phyloP scores from a whole-genome alignment of 192 early-diverging fungal species.

The Coemansia sp. region DNA sequence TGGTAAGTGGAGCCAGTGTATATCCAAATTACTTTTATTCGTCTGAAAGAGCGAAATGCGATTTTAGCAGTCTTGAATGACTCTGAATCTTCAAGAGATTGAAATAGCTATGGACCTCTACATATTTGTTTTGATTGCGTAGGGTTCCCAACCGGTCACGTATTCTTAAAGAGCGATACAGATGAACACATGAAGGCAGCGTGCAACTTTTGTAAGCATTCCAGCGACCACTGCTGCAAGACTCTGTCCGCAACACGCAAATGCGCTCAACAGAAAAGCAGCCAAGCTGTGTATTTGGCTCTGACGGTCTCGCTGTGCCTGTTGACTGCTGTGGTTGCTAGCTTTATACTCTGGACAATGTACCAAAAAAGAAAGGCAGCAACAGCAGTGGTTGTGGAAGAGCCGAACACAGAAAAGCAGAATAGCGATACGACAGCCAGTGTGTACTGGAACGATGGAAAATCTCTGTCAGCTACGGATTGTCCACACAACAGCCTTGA shows the following conservation, averaged over 20 bases:
- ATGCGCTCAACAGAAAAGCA: not conserved
- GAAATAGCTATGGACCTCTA: no score
- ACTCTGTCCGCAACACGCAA: not conserved
- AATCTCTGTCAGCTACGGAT: not conserved
- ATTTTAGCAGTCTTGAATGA: no score
- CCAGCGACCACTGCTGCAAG: not conserved
- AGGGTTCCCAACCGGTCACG: constrained; percentile 3
- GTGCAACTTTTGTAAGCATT: not conserved
- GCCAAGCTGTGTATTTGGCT: not conserved
- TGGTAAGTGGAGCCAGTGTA: constrained; percentile 25
- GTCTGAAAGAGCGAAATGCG: no score
- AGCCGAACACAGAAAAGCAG: not conserved
- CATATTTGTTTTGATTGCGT: not conserved
- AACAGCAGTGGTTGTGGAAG: not conserved
- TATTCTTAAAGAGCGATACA: not conserved
- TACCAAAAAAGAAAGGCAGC: not conserved
- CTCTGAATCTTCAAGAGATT: no score
- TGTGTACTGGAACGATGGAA: not conserved
- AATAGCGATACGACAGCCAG: not conserved
- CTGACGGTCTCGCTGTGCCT: not conserved
- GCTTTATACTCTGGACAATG: not conserved
- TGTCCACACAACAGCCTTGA: not conserved
- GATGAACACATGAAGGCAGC: not conserved
- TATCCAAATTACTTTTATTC: no score
- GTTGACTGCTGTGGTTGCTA: not conserved